Percentiles rank a stretch among this genome's conserved stretches.
phyloP scores from a whole-genome alignment of 805 yeast species.

The Myxozyma neotropica region DNA sequence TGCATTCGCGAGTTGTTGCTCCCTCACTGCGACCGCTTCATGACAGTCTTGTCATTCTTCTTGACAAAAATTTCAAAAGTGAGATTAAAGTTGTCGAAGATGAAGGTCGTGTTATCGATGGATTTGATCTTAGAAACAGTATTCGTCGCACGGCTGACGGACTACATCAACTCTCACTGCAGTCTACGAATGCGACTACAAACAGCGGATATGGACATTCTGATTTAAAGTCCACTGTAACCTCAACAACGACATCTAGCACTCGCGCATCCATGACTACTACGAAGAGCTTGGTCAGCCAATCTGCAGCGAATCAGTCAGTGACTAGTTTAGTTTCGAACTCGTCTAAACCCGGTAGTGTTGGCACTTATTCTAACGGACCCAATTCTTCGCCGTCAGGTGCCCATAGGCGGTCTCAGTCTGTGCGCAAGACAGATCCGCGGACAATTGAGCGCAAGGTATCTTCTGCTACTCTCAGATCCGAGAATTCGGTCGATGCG shows the following conservation, averaged over 20 bases:
- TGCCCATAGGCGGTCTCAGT: constrained; percentile 55
- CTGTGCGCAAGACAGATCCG: neutral
- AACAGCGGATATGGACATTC: neutral
- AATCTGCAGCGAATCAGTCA: constrained; percentile 47
- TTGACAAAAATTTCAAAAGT: constrained; percentile 63
- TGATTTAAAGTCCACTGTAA: no score
- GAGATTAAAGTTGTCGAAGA: constrained; percentile 51
- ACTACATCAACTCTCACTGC: constrained; percentile 69
- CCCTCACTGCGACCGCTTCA: constrained; percentile 62
- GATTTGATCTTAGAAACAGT: constrained; percentile 7
- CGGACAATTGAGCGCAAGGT: neutral
- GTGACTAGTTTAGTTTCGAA: constrained; percentile 65
- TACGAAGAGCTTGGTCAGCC: neutral
- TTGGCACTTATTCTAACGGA: neutral
- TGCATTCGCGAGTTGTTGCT: constrained; percentile 70
- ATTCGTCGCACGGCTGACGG: constrained; percentile 36
- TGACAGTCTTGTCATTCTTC: constrained; percentile 63
- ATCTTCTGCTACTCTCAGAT: neutral
- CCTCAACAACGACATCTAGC: no score
- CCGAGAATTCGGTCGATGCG: neutral
- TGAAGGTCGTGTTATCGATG: constrained; percentile 14
- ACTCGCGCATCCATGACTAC: neutral
- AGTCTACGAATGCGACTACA: constrained; percentile 1
- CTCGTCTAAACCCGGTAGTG: constrained; percentile 42
- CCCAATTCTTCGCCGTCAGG: constrained; percentile 43